Percentiles rank a stretch among this genome's conserved stretches.
Evolutionary conservation across 2,329 filamentous ascomycete species (phyloP).

Genomic region (Monascus ruber): DNA sequence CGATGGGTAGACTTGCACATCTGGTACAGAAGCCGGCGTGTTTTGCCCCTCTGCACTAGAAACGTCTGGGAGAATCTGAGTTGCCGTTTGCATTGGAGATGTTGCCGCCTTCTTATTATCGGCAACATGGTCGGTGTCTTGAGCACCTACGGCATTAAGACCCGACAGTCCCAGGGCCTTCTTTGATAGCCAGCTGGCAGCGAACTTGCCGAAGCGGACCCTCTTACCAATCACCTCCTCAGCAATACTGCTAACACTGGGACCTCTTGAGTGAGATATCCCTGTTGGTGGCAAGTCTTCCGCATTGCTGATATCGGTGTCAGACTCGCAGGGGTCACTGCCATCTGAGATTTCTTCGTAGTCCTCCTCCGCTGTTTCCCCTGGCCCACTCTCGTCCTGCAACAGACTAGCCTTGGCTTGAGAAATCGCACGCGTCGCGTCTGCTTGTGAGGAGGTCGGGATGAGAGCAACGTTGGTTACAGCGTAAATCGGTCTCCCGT

Average conservation of each 20-base stretch:
- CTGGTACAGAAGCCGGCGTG: conserved; percentile 2
- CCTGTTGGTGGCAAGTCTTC: conserved; percentile 17
- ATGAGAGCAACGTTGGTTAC: conserved; percentile 86
- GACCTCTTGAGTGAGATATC: conserved; percentile 15
- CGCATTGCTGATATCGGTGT: conserved; percentile 15
- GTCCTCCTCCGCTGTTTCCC: conserved; percentile 16
- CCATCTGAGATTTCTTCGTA: conserved; percentile 12
- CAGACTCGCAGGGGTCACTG: conserved; percentile 13
- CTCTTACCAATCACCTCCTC: conserved; percentile 78
- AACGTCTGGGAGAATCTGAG: neutral
- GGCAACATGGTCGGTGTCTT: conserved; percentile 25
- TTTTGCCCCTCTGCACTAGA: conserved; percentile 6
- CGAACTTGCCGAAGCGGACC: conserved; percentile 80
- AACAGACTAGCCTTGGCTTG: conserved; percentile 43
- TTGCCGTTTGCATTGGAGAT: conserved; percentile 1
- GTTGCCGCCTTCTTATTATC: neutral
- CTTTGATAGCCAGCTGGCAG: conserved; percentile 80
- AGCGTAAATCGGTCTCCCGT: conserved; percentile 71
- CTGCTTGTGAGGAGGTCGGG: conserved; percentile 63
- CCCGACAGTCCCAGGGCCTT: conserved; percentile 68
- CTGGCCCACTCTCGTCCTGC: conserved; percentile 27
- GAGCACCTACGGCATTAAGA: conserved; percentile 54
- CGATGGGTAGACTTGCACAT: conserved; percentile 1
- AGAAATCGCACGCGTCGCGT: conserved; percentile 61
- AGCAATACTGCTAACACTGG: conserved; percentile 51